Conservation (phyloP, 2,329 filamentous ascomycete species). For the Hypoxylon sp. region DNA sequence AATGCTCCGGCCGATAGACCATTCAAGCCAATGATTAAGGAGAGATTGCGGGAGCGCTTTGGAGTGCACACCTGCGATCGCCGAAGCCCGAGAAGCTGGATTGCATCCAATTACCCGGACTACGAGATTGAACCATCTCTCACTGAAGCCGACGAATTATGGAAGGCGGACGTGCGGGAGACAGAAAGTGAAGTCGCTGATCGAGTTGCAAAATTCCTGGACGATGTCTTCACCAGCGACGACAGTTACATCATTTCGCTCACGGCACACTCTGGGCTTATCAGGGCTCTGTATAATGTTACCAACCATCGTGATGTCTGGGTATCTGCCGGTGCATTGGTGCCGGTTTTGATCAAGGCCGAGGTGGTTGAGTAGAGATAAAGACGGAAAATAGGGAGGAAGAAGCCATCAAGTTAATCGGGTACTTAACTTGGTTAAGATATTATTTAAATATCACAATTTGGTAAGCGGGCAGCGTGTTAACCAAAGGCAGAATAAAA, state of each 20-base stretch:
- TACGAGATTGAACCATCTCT: constrained; percentile 64
- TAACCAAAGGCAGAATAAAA: too few species aligned
- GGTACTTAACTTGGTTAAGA: too few species aligned
- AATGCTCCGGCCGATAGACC: constrained; percentile 45
- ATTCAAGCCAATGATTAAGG: constrained; percentile 64
- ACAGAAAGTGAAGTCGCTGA: constrained; percentile 56
- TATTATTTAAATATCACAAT: too few species aligned
- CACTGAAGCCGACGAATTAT: constrained; percentile 63
- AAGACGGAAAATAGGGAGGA: neutral
- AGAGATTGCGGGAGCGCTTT: constrained; percentile 66
- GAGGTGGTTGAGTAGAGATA: constrained; percentile 4
- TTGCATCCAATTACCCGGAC: constrained; percentile 58
- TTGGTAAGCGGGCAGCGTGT: too few species aligned
- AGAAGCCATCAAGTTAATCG: too few species aligned
- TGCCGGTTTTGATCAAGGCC: constrained; percentile 65
- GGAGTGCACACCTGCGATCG: constrained; percentile 70
- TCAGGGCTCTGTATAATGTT: constrained; percentile 53
- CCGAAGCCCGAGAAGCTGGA: constrained; percentile 57
- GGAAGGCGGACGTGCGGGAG: constrained; percentile 58
- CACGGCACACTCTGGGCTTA: constrained; percentile 60
- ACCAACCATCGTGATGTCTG: constrained; percentile 55
- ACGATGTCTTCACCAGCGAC: constrained; percentile 56
- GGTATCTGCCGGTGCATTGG: constrained; percentile 60
- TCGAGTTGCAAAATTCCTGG: constrained; percentile 53
- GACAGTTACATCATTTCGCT: constrained; percentile 56